These are phyloP conservation scores for Diaporthe sp. DNA, from an alignment of 2,329 filamentous ascomycete species.

Conservation along the genomic window DNA sequence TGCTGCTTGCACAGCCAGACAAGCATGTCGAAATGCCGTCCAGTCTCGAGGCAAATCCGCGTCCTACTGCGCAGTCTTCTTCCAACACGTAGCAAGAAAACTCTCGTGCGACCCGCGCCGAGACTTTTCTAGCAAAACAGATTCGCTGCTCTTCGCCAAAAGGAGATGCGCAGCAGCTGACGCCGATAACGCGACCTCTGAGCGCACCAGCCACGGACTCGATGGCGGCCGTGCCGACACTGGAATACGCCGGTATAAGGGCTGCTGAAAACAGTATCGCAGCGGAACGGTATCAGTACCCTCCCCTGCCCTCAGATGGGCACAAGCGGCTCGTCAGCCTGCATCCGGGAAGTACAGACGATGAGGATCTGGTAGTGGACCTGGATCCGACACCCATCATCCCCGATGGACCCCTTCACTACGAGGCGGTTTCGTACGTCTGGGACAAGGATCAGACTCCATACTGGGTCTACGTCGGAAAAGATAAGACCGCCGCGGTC, in stretches of 20 bases:
- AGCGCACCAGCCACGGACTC: background rate
- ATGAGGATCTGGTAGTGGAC: slow-evolving; percentile 2
- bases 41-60: too few relatives aligned
- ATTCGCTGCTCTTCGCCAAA: background rate
- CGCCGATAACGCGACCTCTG: background rate
- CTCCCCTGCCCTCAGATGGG: background rate
- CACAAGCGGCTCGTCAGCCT: background rate
- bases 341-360: background rate
- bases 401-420: background rate
- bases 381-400: background rate
- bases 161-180: background rate
- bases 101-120: background rate
- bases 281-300: background rate
- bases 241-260: background rate
- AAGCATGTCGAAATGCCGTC: background rate
- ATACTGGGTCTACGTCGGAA: background rate
- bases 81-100: too few relatives aligned
- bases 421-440: background rate
- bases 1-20: background rate
- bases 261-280: background rate
- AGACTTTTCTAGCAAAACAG: background rate
- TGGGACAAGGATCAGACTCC: slow-evolving; percentile 8
- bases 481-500: slow-evolving; percentile 1
- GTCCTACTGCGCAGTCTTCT: too few relatives aligned
- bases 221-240: background rate